Evolutionary conservation across 2,329 filamentous ascomycete species (phyloP), one percentile per base, ranked within the genome.

Genomic region (Teratosphaeria nubilosa): DNA sequence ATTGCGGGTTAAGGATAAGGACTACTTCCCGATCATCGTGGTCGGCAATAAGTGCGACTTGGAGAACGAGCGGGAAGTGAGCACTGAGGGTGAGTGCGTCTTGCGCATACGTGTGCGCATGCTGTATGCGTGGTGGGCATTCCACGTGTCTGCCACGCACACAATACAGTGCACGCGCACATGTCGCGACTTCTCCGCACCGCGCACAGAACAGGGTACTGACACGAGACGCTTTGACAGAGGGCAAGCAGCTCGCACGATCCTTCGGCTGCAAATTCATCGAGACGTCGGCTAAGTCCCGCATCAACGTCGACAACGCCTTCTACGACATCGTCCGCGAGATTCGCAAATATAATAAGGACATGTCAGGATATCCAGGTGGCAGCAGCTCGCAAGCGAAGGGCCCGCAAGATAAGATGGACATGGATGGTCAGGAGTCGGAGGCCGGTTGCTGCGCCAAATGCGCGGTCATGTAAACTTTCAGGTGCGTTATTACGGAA

Each of bases 31-130:
- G 68, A 97, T 99, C 80, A 96, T 97, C 59, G 89, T 99, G 52
- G 94, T 97, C 50, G 94, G 91, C 68, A 99, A 99, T 84, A 99
- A 99, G 82, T 96, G 92, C 78, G 94, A 99, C 90, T 79, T 99
- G 74, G 92, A 96, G 71, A 81, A 81, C 68, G 92, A 99, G 77
- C 85, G 94, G 71, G 88, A 92, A 70, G 94, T 99, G 60, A 88
- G 90, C 64, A 86, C 87, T 78, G 86, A 95, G 84, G 92, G 92
- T 96, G 82, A 64, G 85, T 77, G 20, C 30, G 4, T 48, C 20
- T 31, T 45, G 25, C 45, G 51, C 45, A 22, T 9, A 20, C 5
- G 32, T 25, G 37, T 20, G 41, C 14, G 25, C 56, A 31, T 25
- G 41, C 20, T 45, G 16, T 41, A 50, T 54, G 45, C 45, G 54